Percentiles rank a stretch among this genome's conserved stretches.
Conservation (phyloP, 352 stramenopile species). For the Pythium brachiatum region DNA sequence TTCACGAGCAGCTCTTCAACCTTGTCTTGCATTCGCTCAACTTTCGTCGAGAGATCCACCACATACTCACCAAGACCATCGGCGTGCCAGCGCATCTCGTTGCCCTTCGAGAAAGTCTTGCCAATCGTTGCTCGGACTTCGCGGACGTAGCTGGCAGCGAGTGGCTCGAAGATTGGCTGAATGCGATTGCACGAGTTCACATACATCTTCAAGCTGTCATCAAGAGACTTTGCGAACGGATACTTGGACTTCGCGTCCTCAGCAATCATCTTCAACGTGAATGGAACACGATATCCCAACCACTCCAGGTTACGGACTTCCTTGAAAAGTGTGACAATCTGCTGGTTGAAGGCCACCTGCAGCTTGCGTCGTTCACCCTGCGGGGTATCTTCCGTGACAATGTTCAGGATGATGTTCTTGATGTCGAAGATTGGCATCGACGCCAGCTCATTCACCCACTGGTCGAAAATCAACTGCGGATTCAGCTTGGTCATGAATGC, state of each 20-base stretch:
- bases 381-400: constrained; percentile 76
- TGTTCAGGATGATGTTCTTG: constrained; percentile 90
- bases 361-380: constrained; percentile 77
- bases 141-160: constrained; percentile 72
- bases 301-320: constrained; percentile 99
- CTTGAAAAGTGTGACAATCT: constrained; percentile 98
- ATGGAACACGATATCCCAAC: constrained; percentile 96
- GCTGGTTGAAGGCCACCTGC: constrained; percentile 95
- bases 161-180: constrained; percentile 78
- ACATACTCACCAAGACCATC: constrained; percentile 87
- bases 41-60: constrained; percentile 86
- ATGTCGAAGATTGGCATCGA: constrained; percentile 91
- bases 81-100: constrained; percentile 89
- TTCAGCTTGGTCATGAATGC: constrained; percentile 88
- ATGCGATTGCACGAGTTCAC: constrained; percentile 71
- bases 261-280: constrained; percentile 93
- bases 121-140: constrained; percentile 82
- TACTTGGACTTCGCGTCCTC: constrained; percentile 98
- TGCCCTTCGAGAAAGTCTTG: constrained; percentile 88
- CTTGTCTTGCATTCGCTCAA: constrained; percentile 97
- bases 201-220: constrained; percentile 96
- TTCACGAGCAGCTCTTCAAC: constrained; percentile 95
- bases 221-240: constrained; percentile 96
- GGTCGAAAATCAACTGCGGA: constrained; percentile 92
- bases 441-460: constrained; percentile 93